A percentile compares a stretch with the other conserved stretches of the same genome.
Evolutionary conservation across 2,329 filamentous ascomycete species (phyloP).

Genomic region (Trichophyton rubrum): DNA sequence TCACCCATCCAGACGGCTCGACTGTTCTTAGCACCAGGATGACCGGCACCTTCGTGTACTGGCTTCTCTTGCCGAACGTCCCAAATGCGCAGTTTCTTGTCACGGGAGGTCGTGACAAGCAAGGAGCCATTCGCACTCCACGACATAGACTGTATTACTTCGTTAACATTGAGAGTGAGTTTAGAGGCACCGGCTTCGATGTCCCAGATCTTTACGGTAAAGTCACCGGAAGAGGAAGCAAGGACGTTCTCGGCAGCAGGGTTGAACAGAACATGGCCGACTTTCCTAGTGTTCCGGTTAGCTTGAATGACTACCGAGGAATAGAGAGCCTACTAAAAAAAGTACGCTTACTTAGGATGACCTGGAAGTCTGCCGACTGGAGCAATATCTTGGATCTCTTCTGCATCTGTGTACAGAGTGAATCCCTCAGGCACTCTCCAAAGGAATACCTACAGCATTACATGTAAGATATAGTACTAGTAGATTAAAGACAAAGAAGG

Average conservation of each 20-base stretch:
- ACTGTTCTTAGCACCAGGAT: conserved; percentile 93
- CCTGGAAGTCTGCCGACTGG: conserved; percentile 73
- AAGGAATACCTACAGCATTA: conserved; percentile 53
- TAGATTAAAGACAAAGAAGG: conserved; percentile 13
- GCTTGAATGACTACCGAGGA: conserved; percentile 11
- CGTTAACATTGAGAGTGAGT: conserved; percentile 68
- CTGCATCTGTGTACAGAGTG: conserved; percentile 68
- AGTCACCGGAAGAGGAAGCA: conserved; percentile 88
- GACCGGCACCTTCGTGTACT: conserved; percentile 70
- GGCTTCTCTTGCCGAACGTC: conserved; percentile 88
- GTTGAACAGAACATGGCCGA: conserved; percentile 97
- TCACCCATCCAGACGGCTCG: conserved; percentile 95
- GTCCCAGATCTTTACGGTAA: conserved; percentile 93
- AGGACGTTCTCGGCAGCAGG: conserved; percentile 90
- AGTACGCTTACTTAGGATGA: conserved; percentile 58
- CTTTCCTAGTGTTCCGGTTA: conserved; percentile 52
- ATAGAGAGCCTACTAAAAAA: neutral
- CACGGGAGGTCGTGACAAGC: conserved; percentile 82
- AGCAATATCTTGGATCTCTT: conserved; percentile 68
- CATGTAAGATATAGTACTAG: conserved; percentile 53
- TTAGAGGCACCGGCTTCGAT: conserved; percentile 63
- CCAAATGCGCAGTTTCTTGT: conserved; percentile 98
- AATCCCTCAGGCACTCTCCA: conserved; percentile 91
- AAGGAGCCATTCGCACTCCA: conserved; percentile 85
- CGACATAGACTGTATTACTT: conserved; percentile 88